Percentiles rank a stretch among this genome's conserved stretches.
Conservation (phyloP, 2,329 filamentous ascomycete species). For the Arachnopeziza araneosa region DNA sequence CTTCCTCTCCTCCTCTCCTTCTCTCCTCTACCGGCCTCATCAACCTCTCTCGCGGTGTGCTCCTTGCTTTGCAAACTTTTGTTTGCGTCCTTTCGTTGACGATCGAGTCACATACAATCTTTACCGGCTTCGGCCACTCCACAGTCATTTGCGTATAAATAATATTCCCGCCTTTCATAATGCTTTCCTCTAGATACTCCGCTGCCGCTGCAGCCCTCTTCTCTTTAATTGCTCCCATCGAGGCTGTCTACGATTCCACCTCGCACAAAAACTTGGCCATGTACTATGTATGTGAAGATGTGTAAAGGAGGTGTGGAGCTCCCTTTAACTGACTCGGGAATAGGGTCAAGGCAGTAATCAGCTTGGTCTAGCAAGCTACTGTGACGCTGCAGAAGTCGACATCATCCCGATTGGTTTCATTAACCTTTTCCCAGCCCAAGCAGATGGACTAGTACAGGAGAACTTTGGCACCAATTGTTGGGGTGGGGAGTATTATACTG, state of each 20-base stretch:
- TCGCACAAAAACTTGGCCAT: slow-evolving; percentile 37
- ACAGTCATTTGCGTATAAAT: slow-evolving; percentile 25
- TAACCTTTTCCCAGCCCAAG: slow-evolving; percentile 36
- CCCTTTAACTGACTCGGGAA: slow-evolving; percentile 3
- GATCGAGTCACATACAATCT: slow-evolving; percentile 23
- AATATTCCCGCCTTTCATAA: slow-evolving; percentile 20
- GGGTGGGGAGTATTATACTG: slow-evolving; percentile 23
- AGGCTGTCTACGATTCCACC: slow-evolving; percentile 27
- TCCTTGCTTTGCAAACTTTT: slow-evolving; percentile 28
- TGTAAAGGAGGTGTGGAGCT: background rate
- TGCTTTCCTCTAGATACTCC: slow-evolving; percentile 26
- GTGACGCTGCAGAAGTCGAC: slow-evolving; percentile 36
- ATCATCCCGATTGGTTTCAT: slow-evolving; percentile 41
- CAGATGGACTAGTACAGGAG: slow-evolving; percentile 37
- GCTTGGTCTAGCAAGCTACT: slow-evolving; percentile 33
- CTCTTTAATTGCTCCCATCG: slow-evolving; percentile 19
- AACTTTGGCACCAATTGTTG: slow-evolving; percentile 40
- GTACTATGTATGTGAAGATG: slow-evolving; percentile 36
- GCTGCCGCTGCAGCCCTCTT: slow-evolving; percentile 24
- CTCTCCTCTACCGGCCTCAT: slow-evolving; percentile 18
- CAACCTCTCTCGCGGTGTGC: slow-evolving; percentile 16
- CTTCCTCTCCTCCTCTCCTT: slow-evolving; percentile 13
- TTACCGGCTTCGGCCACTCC: slow-evolving; percentile 25
- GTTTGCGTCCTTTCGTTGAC: slow-evolving; percentile 33
- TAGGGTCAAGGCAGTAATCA: slow-evolving; percentile 39